A percentile compares a stretch with the other conserved stretches of the same genome.
These are phyloP conservation scores for Xylaria sp. DNA, from an alignment of 495 filamentous ascomycete species.

Conservation along the genomic window DNA sequence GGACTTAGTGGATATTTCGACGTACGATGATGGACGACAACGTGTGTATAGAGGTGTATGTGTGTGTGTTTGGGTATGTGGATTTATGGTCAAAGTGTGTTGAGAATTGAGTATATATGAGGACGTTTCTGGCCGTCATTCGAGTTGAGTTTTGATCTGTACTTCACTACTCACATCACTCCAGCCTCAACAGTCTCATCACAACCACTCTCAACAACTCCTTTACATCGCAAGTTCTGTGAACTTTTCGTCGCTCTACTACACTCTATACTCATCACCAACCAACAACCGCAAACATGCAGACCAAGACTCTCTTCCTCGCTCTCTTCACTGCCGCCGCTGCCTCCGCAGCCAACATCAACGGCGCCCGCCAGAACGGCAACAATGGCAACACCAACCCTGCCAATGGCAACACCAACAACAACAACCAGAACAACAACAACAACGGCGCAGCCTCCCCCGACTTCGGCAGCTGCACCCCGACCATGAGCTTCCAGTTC, in stretches of 20 bases:
- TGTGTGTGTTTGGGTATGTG: not conserved
- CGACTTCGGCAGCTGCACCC: slow-evolving; percentile 59
- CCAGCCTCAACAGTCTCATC: no score
- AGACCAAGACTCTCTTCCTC: slow-evolving; percentile 40
- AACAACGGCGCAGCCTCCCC: not conserved
- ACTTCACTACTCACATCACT: no score
- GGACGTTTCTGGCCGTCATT: not conserved
- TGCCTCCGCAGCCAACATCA: not conserved
- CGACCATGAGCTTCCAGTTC: slow-evolving; percentile 59
- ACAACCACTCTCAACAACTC: no score
- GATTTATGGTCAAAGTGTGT: slow-evolving; percentile 9
- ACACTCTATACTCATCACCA: not conserved
- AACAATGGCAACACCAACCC: not conserved
- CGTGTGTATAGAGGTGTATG: no score
- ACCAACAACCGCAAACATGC: slow-evolving; percentile 38
- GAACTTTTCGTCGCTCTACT: not conserved
- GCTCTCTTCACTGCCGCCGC: slow-evolving; percentile 39
- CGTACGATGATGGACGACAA: no score
- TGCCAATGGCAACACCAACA: not conserved
- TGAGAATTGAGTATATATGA: not conserved
- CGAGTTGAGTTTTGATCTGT: no score
- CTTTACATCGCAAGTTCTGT: not conserved
- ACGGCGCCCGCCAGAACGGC: not conserved
- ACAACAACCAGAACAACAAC: not conserved
- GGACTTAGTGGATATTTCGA: no score